Base-by-base conservation (phyloP, 148 eudicot species). In the Linanthus parryae region DNA sequence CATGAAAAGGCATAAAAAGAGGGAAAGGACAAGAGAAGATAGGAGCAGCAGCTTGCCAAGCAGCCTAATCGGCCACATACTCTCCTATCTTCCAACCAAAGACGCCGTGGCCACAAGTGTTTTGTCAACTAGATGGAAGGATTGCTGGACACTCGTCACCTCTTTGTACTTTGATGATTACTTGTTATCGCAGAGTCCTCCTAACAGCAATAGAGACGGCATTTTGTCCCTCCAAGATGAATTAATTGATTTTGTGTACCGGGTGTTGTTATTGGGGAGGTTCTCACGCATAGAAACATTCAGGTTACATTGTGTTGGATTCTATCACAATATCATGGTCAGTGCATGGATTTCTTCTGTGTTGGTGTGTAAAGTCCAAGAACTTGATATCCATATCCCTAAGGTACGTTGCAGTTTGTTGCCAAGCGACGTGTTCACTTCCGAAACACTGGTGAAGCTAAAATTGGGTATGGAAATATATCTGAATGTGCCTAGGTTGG, bases 81-180 rank as follows among this genome's bases (percentile, higher is more conserved):
- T 45, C 49, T 45, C 49, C 7, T 22, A 3, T 23, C 49, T 45
- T 7, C 49, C 49, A 8, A 45, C 49, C 2, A 45, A 45, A 45
- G 18, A 45, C 13, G 49, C 14, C 25, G 10, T 45, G 49, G 27
- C 25, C 20, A 45, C 49, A 19, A 22, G 27, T 23, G 15, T 45
- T 3, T 14, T 45, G 9, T 45, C 49, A 12, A 45, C 49, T 28
- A 45, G 8, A 45, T 45, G 49, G 49, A 45, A 25, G 49, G 15
- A 7, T 19, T 6, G 5, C 3, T 45, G 49, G 49, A 45, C 28
- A 8, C 23, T 28, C 9, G 23, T 45, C 24, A 45, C 49, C 23
- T n/a, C 20, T 22, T 4, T 45, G 8, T 8, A 45, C 24, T 45
- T 45, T 17, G 28, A 45, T 19, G 25, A 45, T 45, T 15, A 22